Conservation (phyloP, 306 rosid species). For the Prunus salicina region DNA sequence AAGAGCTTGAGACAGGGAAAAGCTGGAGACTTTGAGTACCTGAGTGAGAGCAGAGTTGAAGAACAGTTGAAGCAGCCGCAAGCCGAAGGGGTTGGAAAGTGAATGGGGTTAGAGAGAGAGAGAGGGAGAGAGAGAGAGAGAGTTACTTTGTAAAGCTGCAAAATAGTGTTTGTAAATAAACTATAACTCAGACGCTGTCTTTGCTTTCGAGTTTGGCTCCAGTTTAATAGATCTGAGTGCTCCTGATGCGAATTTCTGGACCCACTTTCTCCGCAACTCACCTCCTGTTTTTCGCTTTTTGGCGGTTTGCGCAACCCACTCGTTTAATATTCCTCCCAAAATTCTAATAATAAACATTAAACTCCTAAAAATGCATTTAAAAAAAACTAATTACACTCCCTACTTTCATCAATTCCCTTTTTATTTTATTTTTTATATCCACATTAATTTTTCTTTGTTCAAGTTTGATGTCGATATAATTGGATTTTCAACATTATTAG, state of each 20-base stretch:
- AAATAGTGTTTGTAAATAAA: background rate
- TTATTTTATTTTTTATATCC: background rate
- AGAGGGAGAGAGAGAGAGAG: too few relatives aligned
- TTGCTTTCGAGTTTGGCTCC: background rate
- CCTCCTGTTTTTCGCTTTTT: background rate
- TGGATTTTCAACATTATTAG: background rate
- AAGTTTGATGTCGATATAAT: background rate
- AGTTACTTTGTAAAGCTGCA: too few relatives aligned
- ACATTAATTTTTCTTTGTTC: background rate
- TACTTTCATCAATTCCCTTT: background rate
- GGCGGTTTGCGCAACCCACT: background rate
- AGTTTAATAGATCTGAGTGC: background rate
- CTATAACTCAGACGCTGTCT: background rate
- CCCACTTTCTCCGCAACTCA: background rate
- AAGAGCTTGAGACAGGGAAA: too few relatives aligned
- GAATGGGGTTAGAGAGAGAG: too few relatives aligned
- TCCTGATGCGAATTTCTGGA: background rate
- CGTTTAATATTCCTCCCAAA: background rate
- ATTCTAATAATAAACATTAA: background rate
- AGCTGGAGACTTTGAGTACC: too few relatives aligned
- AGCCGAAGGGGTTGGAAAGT: too few relatives aligned
- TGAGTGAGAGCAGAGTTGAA: too few relatives aligned
- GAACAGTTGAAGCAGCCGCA: too few relatives aligned
- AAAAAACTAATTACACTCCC: background rate
- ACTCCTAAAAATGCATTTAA: background rate